A percentile compares a stretch with the other conserved stretches of the same genome.
Conservation (phyloP, 2,329 filamentous ascomycete genomes). For the Sclerotiophoma versabilis region DNA sequence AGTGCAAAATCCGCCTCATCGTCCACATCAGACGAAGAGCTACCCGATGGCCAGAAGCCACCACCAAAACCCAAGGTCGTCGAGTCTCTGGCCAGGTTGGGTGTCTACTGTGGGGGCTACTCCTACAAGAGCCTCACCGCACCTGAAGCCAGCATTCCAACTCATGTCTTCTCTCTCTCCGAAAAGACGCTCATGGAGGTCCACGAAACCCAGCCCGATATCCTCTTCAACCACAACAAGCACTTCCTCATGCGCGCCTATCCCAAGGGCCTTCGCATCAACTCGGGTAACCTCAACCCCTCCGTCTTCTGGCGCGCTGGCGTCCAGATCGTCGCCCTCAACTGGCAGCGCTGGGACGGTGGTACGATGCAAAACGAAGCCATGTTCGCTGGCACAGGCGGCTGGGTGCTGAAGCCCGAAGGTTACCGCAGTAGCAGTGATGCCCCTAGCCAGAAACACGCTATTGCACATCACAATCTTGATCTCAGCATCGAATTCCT, state of each 20-base stretch:
- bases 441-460: constrained; percentile 52
- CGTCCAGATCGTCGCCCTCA: constrained; percentile 88
- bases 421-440: constrained; percentile 66
- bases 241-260: constrained; percentile 87
- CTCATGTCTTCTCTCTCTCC: constrained; percentile 70
- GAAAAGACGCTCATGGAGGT: constrained; percentile 72
- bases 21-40: constrained; percentile 43
- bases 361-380: constrained; percentile 96
- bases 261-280: constrained; percentile 80
- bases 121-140: constrained; percentile 77
- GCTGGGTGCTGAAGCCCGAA: constrained; percentile 85
- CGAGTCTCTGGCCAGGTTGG: constrained; percentile 73
- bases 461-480: constrained; percentile 62
- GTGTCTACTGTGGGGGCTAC: constrained; percentile 86
- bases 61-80: constrained; percentile 69
- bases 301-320: constrained; percentile 86
- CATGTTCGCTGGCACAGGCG: constrained; percentile 82
- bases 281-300: constrained; percentile 87
- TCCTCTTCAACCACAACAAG: constrained; percentile 82
- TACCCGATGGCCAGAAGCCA: constrained; percentile 54
- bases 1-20: constrained; percentile 36
- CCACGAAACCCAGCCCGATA: constrained; percentile 60
- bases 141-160: constrained; percentile 63
- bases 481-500: constrained; percentile 75
- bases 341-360: constrained; percentile 91